Percentiles rank a stretch among this genome's conserved stretches.
phyloP scores from a whole-genome alignment of 805 yeast species.

The Tanozyma kutaoensis region DNA sequence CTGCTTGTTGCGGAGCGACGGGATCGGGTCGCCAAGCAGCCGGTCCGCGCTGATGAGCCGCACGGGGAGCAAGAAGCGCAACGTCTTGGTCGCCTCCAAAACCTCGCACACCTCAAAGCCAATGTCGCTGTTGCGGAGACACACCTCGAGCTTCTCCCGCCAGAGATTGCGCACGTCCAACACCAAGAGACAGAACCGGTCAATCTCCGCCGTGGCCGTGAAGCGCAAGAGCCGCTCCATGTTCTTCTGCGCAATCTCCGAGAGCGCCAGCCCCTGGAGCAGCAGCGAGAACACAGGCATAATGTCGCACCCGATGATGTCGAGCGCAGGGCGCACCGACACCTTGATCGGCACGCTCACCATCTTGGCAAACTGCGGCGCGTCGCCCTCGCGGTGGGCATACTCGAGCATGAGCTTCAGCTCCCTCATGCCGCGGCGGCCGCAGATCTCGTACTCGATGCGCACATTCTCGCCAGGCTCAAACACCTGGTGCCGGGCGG shows the following conservation, averaged over 20 bases:
- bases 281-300: constrained; percentile 34
- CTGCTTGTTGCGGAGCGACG: constrained; percentile 60
- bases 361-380: constrained; percentile 29
- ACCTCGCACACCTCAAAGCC: constrained; percentile 1
- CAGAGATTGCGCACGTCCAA: constrained; percentile 77
- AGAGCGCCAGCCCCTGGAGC: constrained; percentile 6
- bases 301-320: constrained; percentile 63
- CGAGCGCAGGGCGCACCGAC: constrained; percentile 62
- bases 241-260: constrained; percentile 2
- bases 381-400: constrained; percentile 18
- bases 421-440: constrained; percentile 61
- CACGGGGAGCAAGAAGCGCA: constrained; percentile 62
- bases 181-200: constrained; percentile 44
- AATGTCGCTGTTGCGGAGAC: too few species aligned
- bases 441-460: constrained; percentile 46
- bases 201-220: constrained; percentile 9
- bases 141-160: constrained; percentile 35
- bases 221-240: constrained; percentile 16
- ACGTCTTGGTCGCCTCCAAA: constrained; percentile 7
- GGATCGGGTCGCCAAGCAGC: constrained; percentile 41
- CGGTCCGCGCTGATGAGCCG: constrained; percentile 35
- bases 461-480: constrained; percentile 25
- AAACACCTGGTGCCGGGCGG: constrained; percentile 22
- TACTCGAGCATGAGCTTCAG: constrained; percentile 58
- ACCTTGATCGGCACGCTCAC: constrained; percentile 57